Base-by-base conservation (phyloP, 1,284 basidiomycete genomes). In the Ceratobasidium sp. region DNA sequence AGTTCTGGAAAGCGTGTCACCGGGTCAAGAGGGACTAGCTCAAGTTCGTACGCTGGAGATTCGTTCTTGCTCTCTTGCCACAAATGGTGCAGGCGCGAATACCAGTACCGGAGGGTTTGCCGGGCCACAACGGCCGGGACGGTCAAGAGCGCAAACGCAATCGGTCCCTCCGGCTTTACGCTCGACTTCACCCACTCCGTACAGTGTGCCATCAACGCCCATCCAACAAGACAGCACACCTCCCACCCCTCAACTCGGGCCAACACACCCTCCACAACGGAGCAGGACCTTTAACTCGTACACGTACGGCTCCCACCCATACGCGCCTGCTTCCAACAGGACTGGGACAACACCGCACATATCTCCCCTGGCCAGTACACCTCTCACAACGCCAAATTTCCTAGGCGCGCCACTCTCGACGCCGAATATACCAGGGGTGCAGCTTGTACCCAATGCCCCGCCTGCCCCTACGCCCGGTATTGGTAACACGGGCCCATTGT, bases 11-110 rank as follows among this genome's bases (percentile, higher is more conserved):
- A 21, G 21, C 18, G 38, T 42, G 8, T 23, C 33, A 1, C 3
- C 38, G 16, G 40, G 40, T 4, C 58, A 44, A 18, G 58, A 42
- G 7, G 58, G 58, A 9, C 18, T 60, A 9, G 40, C 58, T 23
- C 58, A 60, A 42, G 58, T 60, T 9, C 58, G 58, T 21, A 60
- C 36, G 25, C 38, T 60, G 6, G 58, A 60, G 36, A 60, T 60
- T 38, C 58, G 58, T 23, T n/a, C 58, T 9, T 60, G 58, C 40
- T 60, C 58, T 8, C 38, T 60, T 14, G 58, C 58, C 1, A 8
- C 58, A 58, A 5, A n/a, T 9, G 21, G 58, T 11, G 16, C 36
- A 12, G 14, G 51, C 51, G 25, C 51, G 18, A 28, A 12, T 33
- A 6, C 30, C 3, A 33, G 30, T 33, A 33, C 30, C 18, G 48